Evolutionary conservation across 2,329 filamentous ascomycete species (phyloP), one percentile per base, ranked within the genome.

Genomic region (Xylariaceae sp.): DNA sequence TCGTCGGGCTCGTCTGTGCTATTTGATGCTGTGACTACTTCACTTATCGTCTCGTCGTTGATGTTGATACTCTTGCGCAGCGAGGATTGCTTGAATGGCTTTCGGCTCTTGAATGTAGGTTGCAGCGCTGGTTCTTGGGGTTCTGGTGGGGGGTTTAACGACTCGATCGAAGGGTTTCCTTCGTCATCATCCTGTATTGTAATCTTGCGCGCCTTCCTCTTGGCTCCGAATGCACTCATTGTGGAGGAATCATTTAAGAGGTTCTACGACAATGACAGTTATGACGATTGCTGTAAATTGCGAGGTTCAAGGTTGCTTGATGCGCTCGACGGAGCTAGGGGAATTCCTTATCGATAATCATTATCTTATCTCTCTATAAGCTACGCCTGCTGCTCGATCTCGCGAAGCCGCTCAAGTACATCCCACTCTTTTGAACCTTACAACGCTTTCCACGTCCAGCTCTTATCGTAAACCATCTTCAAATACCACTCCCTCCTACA

Each of bases 161-260:
- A 59, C 35, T 60, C 59, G 36, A 59, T 30, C 13, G 60, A 47
- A 16, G 59, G 44, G 11, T 51, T 32, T 16, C 50, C 74, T 1
- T 85, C 86, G 3, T 89, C 75, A 1, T 86, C 86, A 4, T 89
- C 88, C 35, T 84, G 78, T 0, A 84, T 77, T 40, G 85, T 87
- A 63, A 96, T 89, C 66, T 92, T 88, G 61, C 89, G 87, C 40
- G 89, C 86, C 63, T 94, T 92, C 59, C 83, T 75, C 64, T 83
- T 86, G 1, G 77, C 71, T 3, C 75, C 76, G 52, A 86, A 86
- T 5, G 79, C 72, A 59, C 75, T 81, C 81, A 84, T 84, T 10
- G 51, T 73, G 59, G 53, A 27, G 15, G 21, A 16, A 15, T 32
- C 18, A 13, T 29, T 51, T 42, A 49, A 41, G 40, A 49, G 58